Percentiles rank a stretch among this genome's conserved stretches.
phyloP scores from a whole-genome alignment of 2,329 filamentous ascomycete species.

The Dothidotthia symphoricarpi region DNA sequence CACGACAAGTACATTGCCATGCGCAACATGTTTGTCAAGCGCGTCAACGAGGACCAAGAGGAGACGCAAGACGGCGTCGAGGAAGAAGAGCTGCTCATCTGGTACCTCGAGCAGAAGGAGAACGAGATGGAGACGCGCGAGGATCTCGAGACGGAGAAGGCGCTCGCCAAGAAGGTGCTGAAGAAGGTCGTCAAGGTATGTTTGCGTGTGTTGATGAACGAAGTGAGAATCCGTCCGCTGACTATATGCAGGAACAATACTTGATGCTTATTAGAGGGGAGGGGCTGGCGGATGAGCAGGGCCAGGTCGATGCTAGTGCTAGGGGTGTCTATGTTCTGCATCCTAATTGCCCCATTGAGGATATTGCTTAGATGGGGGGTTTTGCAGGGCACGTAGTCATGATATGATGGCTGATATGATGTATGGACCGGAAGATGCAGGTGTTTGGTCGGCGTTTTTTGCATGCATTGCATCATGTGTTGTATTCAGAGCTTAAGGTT shows the following conservation, averaged over 20 bases:
- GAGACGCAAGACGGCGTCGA: conserved; percentile 77
- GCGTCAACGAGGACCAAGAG: conserved; percentile 79
- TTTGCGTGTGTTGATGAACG: conserved; percentile 1
- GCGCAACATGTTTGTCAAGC: conserved; percentile 78
- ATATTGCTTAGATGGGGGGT: conserved; percentile 40
- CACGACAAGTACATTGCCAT: conserved; percentile 94
- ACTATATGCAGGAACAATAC: conserved; percentile 54
- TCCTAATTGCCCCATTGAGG: conserved; percentile 86
- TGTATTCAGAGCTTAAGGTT: no score
- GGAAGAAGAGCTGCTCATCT: conserved; percentile 75
- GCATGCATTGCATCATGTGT: no score
- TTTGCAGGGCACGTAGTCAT: no score
- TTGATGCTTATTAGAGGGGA: conserved; percentile 70
- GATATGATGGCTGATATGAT: no score
- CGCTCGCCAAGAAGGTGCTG: conserved; percentile 77
- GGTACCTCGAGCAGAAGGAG: conserved; percentile 93
- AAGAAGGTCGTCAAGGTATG: conserved; percentile 94
- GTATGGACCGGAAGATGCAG: no score
- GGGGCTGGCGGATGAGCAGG: conserved; percentile 77
- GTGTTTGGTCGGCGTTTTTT: no score
- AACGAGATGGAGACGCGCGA: conserved; percentile 77
- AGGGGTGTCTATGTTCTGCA: conserved; percentile 82
- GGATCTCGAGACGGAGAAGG: conserved; percentile 72
- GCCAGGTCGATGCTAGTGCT: conserved; percentile 49
- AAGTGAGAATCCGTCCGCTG: conserved; percentile 15